Conservation (phyloP, 257 asterid genomes). For the Nicotiana undulata region DNA sequence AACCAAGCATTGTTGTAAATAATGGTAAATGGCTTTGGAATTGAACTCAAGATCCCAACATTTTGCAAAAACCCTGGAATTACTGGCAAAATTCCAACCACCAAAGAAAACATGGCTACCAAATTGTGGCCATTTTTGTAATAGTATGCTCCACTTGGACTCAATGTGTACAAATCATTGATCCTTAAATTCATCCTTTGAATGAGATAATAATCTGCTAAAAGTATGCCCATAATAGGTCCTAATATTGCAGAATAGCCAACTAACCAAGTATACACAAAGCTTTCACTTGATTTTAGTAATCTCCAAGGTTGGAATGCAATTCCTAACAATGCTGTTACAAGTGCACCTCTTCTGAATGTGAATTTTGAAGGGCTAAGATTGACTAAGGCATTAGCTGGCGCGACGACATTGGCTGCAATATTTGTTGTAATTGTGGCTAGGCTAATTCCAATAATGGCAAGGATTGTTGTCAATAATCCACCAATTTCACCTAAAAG, state of each 20-base stretch:
- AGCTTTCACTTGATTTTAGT: conserved; percentile 74
- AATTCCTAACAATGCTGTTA: conserved; percentile 72
- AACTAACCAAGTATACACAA: conserved; percentile 85
- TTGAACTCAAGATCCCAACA: conserved; percentile 44
- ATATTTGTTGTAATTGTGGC: conserved; percentile 81
- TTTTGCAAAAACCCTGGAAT: conserved; percentile 79
- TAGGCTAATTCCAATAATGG: conserved; percentile 68
- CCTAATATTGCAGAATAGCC: conserved; percentile 85
- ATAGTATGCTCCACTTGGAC: conserved; percentile 53
- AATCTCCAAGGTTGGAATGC: conserved; percentile 90
- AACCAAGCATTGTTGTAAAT: conserved; percentile 87
- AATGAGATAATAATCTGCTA: conserved; percentile 67
- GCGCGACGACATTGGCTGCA: conserved; percentile 95
- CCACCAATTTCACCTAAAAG: conserved; percentile 77
- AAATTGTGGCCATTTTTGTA: conserved; percentile 60
- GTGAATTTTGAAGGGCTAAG: conserved; percentile 68
- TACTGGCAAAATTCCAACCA: conserved; percentile 71
- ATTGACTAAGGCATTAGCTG: conserved; percentile 79
- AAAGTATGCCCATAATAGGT: conserved; percentile 62
- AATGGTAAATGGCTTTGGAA: conserved; percentile 18
- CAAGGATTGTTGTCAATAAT: conserved; percentile 43
- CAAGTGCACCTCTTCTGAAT: conserved; percentile 54
- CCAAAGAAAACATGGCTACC: conserved; percentile 49
- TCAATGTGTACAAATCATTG: conserved; percentile 44
- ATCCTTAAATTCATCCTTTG: conserved; percentile 31